Evolutionary conservation across 1,284 basidiomycete genomes (phyloP), one percentile per base, ranked within the genome.

Genomic region (Sparassis latifolia): DNA sequence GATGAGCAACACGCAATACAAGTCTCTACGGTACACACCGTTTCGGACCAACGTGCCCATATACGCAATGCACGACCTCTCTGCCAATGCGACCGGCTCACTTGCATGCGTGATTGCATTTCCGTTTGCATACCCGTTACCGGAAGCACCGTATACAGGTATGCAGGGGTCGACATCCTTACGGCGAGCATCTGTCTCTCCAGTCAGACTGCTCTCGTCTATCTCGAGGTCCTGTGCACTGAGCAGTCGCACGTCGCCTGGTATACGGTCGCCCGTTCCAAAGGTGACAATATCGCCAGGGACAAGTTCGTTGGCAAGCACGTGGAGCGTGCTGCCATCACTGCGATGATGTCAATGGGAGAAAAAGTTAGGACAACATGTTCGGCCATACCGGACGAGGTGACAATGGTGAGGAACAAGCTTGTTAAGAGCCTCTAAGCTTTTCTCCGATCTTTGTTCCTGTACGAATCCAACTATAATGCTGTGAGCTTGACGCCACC

Each of bases 41-140:
- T 86, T 93, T 55, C 92, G 79, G n/a, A 98, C 94, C 37, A 98
- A 69, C 1, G 95, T 98, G 3, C 96, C 96, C 96, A 99, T 97
- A 65, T 94, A 97, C 2, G 84, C 96, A 47, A 97, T 86, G 65
- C 92, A 96, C 12, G 78, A 80, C 57, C 96, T 74, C 59, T 98
- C 95, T 6, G 91, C 90, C 45, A 98, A 77, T 4, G 87, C 82
- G 20, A 82, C 81, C 1, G 79, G 74, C 56, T 84, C 81, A 28
- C 4, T 29, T 37, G 10, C 39, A n/a, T 31, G 44, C 33, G n/a
- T 20, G 47, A 52, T 40, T 42, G 53, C 52, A 37, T 42, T 38
- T 5, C 57, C 57, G 40, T 58, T 56, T 1, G 44, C 50, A 29
- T 57, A 51, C 3, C 54, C 62, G 31, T 53, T 56, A 2, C 51